Evolutionary conservation across 768 basidiomycete species (phyloP).

Genomic region (Trametes villosa): DNA sequence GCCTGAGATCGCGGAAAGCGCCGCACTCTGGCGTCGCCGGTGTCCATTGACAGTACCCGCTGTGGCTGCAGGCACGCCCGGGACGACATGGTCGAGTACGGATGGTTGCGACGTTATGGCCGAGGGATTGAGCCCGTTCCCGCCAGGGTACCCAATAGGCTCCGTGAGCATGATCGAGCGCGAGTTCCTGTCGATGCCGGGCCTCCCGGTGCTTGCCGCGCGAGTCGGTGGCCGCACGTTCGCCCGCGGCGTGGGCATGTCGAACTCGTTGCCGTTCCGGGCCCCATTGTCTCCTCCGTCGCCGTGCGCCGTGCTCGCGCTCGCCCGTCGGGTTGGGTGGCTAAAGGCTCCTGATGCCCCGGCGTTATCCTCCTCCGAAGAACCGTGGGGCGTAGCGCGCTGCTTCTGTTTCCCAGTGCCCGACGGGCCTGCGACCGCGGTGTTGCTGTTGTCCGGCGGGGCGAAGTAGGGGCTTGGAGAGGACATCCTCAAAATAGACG

Average conservation of each 20-base stretch:
- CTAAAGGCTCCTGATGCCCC: neutral
- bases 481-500: conserved; percentile 7
- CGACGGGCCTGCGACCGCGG: conserved; percentile 1
- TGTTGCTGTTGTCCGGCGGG: neutral
- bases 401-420: neutral
- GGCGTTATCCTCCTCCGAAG: conserved; percentile 10
- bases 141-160: neutral
- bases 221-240: conserved; percentile 13
- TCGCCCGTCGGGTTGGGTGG: no score
- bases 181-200: no score
- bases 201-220: conserved; percentile 10
- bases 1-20: neutral
- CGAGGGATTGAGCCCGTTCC: neutral
- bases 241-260: neutral
- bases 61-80: neutral
- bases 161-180: conserved; percentile 1
- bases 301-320: neutral
- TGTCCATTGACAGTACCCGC: neutral
- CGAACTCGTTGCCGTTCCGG: neutral
- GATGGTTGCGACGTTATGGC: conserved; percentile 15
- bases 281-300: neutral
- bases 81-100: conserved; percentile 20
- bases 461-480: neutral
- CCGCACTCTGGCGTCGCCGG: neutral
- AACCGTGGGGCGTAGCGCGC: neutral